Conservation (phyloP, 2,329 filamentous ascomycete genomes). For the Tolypocladium album region DNA sequence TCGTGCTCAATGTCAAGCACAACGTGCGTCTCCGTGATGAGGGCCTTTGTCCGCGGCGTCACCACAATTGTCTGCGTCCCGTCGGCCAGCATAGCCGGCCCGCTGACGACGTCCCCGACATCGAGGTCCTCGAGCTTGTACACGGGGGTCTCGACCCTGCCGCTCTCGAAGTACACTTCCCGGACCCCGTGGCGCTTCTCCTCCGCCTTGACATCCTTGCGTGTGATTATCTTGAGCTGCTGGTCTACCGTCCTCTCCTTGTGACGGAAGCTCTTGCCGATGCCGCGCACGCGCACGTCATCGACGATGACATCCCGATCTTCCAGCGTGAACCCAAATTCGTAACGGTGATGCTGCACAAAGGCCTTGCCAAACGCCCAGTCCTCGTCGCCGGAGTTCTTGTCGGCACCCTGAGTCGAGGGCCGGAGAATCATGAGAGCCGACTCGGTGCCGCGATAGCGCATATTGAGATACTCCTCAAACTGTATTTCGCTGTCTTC, state of each 20-base stretch:
- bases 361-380: conserved; percentile 84
- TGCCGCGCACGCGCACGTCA: conserved; percentile 29
- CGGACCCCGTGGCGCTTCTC: conserved; percentile 7
- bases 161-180: conserved; percentile 10
- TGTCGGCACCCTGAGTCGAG: conserved; percentile 45
- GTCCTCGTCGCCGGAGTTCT: conserved; percentile 50
- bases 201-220: conserved; percentile 33
- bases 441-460: conserved; percentile 83
- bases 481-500: conserved; percentile 34
- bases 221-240: conserved; percentile 61
- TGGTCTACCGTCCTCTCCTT: conserved; percentile 74
- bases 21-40: conserved; percentile 21
- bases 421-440: conserved; percentile 83
- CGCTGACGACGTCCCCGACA: conserved; percentile 9
- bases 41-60: conserved; percentile 27
- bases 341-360: conserved; percentile 67
- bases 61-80: conserved; percentile 66
- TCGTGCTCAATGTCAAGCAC: conserved; percentile 33
- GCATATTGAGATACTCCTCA: conserved; percentile 61
- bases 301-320: conserved; percentile 29
- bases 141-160: conserved; percentile 12
- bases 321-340: conserved; percentile 58
- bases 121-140: conserved; percentile 12
- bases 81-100: conserved; percentile 48
- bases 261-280: conserved; percentile 64